Base-by-base conservation (phyloP, 805 yeast species). In the Grigorovia yakushimaensis region DNA sequence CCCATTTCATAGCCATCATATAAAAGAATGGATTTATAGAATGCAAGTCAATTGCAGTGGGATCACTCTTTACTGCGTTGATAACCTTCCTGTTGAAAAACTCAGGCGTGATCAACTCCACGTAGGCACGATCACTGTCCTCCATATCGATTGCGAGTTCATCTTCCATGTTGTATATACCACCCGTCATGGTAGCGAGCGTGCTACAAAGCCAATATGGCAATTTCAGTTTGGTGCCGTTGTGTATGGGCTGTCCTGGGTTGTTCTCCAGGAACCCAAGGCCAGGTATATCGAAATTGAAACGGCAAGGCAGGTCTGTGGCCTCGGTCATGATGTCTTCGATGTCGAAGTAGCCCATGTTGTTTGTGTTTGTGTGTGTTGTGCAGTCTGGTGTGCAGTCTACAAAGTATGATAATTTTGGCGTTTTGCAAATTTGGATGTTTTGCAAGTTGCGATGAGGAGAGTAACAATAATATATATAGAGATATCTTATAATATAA, bases 151-250 rank as follows among this genome's bases (percentile, higher is more conserved):
- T 24, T 2, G 22, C n/a, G 9, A 39, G 17, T 22, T 24, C 35
- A 30, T 54, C 60, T 17, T 61, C 56, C 5, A 53, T 56, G 7
- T 54, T 52, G 13, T 64, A 69, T 8, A 57, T 52, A 13, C 50
- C 53, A 13, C 58, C 55, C 50, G 72, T 57, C 54, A 65, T 55
- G 18, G 76, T 69, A 0, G 95, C 95, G 30, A 89, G 67, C 1
- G 84, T 76, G 49, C 81, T 81, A 0, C 96, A 94, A 39, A 91
- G 66, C 98, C 98, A 91, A 24, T 88, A 64, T 0, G 98, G 98
- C 21, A 91, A 70, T 49, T 85, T 89, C 3, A 88, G 57, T 56
- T 79, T 80, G 2, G 88, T 72, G 33, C 79, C 81, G 55, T 77
- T 56, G 37, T 51, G 53, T n/a, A 70, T 66, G n/a, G 67, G 64